phyloP scores from a whole-genome alignment of 2,329 filamentous ascomycete species.

The Verticillium dahliae region DNA sequence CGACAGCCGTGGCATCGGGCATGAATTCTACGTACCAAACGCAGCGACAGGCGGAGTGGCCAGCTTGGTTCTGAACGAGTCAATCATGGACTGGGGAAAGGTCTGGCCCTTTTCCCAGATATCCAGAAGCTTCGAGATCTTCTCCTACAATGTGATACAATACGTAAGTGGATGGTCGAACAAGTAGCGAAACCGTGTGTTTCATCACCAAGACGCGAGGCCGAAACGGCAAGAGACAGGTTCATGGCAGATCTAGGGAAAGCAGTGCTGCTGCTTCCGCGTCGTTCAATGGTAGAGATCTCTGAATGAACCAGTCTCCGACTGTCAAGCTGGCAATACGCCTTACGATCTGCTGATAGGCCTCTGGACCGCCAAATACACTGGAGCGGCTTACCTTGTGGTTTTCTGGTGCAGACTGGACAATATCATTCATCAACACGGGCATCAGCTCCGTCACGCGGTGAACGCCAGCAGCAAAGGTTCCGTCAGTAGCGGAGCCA shows the following conservation, averaged over 20 bases:
- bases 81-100: constrained; percentile 75
- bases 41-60: neutral
- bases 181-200: constrained; percentile 9
- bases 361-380: neutral
- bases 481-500: constrained; percentile 78
- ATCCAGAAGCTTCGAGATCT: constrained; percentile 90
- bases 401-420: constrained; percentile 79
- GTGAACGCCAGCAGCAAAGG: constrained; percentile 90
- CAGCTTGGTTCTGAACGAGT: constrained; percentile 75
- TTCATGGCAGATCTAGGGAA: neutral
- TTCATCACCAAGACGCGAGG: neutral
- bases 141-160: constrained; percentile 63
- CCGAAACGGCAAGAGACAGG: constrained; percentile 12
- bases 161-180: constrained; percentile 28
- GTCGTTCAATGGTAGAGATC: neutral
- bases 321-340: neutral
- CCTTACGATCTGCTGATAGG: neutral
- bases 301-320: neutral
- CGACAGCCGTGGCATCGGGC: neutral
- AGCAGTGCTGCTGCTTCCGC: neutral
- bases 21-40: neutral
- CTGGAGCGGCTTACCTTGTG: constrained; percentile 77
- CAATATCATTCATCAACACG: constrained; percentile 90
- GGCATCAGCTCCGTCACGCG: constrained; percentile 94
- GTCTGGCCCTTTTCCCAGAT: constrained; percentile 97